Evolutionary conservation across 352 stramenopile species (phyloP).

Genomic region (Phytopythium mirpurense): DNA sequence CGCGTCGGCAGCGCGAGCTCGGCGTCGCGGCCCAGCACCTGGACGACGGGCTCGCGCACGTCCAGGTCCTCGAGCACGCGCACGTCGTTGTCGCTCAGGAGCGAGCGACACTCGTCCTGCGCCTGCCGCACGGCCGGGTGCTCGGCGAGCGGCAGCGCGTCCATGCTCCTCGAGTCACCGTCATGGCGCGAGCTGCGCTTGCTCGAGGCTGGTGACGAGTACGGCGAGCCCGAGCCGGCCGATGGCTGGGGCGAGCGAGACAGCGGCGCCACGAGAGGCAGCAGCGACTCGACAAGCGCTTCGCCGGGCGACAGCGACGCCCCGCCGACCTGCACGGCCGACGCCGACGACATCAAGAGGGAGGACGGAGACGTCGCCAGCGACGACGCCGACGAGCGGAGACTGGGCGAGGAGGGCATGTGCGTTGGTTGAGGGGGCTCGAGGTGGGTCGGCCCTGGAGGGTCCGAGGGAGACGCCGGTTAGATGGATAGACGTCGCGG

Average conservation of each 20-base stretch:
- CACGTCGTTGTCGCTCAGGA: conserved; percentile 68
- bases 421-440: too few relatives aligned
- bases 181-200: background rate
- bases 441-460: too few relatives aligned
- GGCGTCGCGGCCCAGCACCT: conserved; percentile 58
- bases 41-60: conserved; percentile 76
- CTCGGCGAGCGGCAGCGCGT: conserved; percentile 39
- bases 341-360: conserved; percentile 19
- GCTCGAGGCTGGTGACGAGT: background rate
- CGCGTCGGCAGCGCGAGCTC: conserved; percentile 61
- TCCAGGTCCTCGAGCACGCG: conserved; percentile 63
- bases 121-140: conserved; percentile 46
- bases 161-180: conserved; percentile 12
- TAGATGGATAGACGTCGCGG: too few relatives aligned
- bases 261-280: conserved; percentile 23
- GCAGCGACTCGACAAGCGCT: conserved; percentile 48
- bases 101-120: conserved; percentile 50
- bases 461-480: too few relatives aligned
- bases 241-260: background rate
- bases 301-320: conserved; percentile 53
- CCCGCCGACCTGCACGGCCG: conserved; percentile 45
- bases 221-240: background rate
- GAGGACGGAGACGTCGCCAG: conserved; percentile 7
- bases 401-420: conserved; percentile 17
- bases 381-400: conserved; percentile 12